These are phyloP conservation scores for Dipteronia dyeriana DNA, from an alignment of 345 rosid genomes.

Conservation along the genomic window DNA sequence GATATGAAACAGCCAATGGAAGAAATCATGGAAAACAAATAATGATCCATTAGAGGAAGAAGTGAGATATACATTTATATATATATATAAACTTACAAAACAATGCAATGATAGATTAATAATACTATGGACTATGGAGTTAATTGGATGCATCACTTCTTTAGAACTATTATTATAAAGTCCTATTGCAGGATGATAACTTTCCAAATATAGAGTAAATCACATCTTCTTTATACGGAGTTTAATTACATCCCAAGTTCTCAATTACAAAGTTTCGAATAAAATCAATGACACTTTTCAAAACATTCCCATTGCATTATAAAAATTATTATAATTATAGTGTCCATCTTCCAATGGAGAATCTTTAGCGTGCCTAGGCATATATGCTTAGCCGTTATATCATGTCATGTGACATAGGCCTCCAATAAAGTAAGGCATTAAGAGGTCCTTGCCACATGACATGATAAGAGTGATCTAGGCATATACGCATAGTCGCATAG, in stretches of 20 bases:
- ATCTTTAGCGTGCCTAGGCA: neutral
- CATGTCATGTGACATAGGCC: neutral
- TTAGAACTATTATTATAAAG: neutral
- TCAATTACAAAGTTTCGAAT: neutral
- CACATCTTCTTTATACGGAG: neutral
- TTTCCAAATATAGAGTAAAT: neutral
- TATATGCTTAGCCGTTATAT: no score
- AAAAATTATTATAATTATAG: neutral
- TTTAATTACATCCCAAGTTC: neutral
- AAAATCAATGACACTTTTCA: neutral
- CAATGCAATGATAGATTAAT: no score
- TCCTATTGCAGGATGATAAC: neutral
- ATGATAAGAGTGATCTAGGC: neutral
- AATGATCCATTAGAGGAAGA: slow-evolving; percentile 15
- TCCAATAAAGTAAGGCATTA: neutral
- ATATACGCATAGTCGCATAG: no score
- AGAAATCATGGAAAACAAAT: slow-evolving; percentile 3
- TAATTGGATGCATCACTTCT: neutral
- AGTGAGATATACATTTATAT: no score
- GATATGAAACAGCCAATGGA: slow-evolving; percentile 15
- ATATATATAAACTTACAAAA: no score
- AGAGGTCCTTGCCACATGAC: neutral
- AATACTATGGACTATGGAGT: no score
- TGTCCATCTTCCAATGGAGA: neutral
- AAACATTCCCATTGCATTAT: neutral